Evolutionary conservation across 2,329 filamentous ascomycete species (phyloP).

Genomic region (Trichoderma simmonsii): DNA sequence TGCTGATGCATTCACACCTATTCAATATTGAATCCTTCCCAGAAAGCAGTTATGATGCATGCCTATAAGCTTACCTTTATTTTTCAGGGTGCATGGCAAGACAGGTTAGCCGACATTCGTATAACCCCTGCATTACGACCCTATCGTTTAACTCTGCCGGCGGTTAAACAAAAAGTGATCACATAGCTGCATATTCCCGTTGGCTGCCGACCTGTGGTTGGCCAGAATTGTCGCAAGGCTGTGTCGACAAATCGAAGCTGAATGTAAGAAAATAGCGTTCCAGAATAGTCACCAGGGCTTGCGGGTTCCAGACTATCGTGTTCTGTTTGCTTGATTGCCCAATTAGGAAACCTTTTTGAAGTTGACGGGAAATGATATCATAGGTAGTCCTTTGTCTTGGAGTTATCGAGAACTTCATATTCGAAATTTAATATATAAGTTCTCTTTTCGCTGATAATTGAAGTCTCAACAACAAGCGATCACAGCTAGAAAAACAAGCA

Average conservation of each 20-base stretch:
- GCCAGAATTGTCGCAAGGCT: background rate
- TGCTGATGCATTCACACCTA: background rate
- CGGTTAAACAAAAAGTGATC: background rate
- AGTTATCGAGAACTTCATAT: background rate
- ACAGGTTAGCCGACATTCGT: background rate
- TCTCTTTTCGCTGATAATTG: background rate
- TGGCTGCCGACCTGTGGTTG: background rate
- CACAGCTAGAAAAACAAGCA: background rate
- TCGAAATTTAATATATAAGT: background rate
- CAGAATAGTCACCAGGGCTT: background rate
- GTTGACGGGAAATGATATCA: background rate
- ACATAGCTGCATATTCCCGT: background rate
- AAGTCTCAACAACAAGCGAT: background rate
- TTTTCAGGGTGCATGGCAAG: background rate
- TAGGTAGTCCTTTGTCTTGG: background rate
- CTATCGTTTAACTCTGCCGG: background rate
- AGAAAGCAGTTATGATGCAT: background rate
- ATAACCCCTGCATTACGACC: background rate
- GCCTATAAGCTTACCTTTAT: background rate
- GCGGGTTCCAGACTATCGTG: background rate
- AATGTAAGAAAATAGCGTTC: background rate
- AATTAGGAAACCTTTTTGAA: background rate
- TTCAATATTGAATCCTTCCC: background rate
- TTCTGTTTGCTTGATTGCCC: background rate
- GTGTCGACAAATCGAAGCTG: background rate